Conservation (phyloP, 371 early-diverging fungal genomes). For the Mucor plumbeus region DNA sequence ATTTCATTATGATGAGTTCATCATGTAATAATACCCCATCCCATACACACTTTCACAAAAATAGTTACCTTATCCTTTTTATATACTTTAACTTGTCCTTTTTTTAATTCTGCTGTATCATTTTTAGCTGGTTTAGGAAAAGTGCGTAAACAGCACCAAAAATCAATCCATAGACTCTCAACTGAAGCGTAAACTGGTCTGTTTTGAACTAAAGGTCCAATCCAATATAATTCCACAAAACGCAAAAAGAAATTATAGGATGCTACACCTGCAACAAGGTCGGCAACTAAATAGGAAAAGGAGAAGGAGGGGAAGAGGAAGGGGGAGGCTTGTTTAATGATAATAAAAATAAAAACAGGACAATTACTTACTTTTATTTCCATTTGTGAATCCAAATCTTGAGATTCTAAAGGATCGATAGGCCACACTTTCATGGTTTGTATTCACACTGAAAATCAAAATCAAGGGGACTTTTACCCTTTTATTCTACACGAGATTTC, state of each 20-base stretch:
- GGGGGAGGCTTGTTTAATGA: neutral
- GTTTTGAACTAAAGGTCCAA: constrained; percentile 36
- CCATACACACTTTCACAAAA: neutral
- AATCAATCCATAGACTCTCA: constrained; percentile 35
- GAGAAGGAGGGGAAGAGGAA: too few relatives aligned
- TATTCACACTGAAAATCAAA: too few relatives aligned
- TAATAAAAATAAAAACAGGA: neutral
- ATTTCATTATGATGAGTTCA: neutral
- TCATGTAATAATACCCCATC: neutral
- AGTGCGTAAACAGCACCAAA: constrained; percentile 43
- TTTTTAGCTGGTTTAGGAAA: constrained; percentile 39
- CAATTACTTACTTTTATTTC: constrained; percentile 26
- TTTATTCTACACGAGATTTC: too few relatives aligned
- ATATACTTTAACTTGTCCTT: constrained; percentile 25
- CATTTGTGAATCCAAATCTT: constrained; percentile 27
- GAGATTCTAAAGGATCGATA: too few relatives aligned
- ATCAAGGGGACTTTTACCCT: too few relatives aligned
- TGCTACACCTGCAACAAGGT: constrained; percentile 24
- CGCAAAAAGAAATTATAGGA: constrained; percentile 38
- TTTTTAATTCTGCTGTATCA: constrained; percentile 26
- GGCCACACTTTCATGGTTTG: too few relatives aligned
- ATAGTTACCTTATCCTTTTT: constrained; percentile 41
- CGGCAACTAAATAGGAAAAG: constrained; percentile 23
- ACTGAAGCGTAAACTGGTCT: constrained; percentile 31
- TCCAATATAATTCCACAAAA: constrained; percentile 40